Evolutionary conservation across 208 protist genomes (phyloP), one percentile per base, ranked within the genome.

Genomic region (Kentomonas sorsogonicus): DNA sequence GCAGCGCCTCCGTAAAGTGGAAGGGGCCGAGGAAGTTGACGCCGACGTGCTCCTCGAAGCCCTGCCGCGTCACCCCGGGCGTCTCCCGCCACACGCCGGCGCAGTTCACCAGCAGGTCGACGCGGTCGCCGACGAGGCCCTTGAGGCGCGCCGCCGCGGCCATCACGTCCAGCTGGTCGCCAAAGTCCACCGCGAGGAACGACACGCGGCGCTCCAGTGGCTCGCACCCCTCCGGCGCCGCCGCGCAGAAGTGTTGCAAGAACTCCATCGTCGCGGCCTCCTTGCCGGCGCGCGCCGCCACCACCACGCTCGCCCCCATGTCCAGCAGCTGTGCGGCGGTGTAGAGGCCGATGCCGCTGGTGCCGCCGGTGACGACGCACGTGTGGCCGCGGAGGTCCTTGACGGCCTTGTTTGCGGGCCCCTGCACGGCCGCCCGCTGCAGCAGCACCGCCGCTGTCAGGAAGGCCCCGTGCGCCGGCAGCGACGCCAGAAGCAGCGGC

Each of bases 21-120:
- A 86, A 91, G 1, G 84, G 84, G 1, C 79, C 84, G 13, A 91
- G 70, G 34, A 88, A 91, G 66, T 91, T 91, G 11, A 83, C 64
- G 31, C 72, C 84, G 52, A 91, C 86, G 64, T 91, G 83, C 67
- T 88, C 77, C 52, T 91, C 83, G 43, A 86, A 77, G 22, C 71
- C 62, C 38, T 87, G 76, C 64, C 76, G 73, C n/a, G 77, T 83
- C 23, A 83, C 26, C 0, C 39, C 59, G 0, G 83, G 74, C 53
- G 77, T 76, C 60, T 88, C 83, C 26, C 60, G 71, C 77, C 77
- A 88, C n/a, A 91, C 61, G 48, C 68, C 84, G 25, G 79, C 84
- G 54, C 77, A 88, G 68, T 91, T 91, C 52, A 91, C 79, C 23
- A 91, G 68, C 7, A 87, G 46, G 63, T 91, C 80, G 55, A 91